Conservation (phyloP, 2,329 filamentous ascomycete genomes). For the Westerdykella ornata region DNA sequence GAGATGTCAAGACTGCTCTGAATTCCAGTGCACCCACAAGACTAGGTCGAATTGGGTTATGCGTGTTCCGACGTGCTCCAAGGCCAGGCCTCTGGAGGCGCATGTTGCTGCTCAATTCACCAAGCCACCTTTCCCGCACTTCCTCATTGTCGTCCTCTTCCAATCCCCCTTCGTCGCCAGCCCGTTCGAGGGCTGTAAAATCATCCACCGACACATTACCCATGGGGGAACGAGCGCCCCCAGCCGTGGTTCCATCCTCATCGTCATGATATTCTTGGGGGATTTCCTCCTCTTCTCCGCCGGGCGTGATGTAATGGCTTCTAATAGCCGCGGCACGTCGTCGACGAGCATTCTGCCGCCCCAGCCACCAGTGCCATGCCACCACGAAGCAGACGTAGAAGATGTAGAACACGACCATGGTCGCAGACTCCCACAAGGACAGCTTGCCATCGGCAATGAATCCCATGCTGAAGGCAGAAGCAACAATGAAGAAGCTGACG, state of each 20-base stretch:
- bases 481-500: constrained; percentile 83
- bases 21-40: constrained; percentile 92
- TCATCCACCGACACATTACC: constrained; percentile 51
- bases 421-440: constrained; percentile 78
- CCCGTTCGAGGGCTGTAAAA: constrained; percentile 54
- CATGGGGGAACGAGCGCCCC: constrained; percentile 33
- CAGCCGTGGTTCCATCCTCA: constrained; percentile 46
- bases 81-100: constrained; percentile 65
- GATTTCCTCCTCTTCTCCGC: constrained; percentile 53
- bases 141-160: constrained; percentile 54
- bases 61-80: constrained; percentile 61
- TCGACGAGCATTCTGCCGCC: constrained; percentile 54
- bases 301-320: constrained; percentile 61
- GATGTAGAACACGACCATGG: constrained; percentile 85
- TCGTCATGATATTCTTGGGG: constrained; percentile 49
- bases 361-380: constrained; percentile 81
- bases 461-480: constrained; percentile 77
- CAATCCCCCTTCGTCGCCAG: constrained; percentile 53
- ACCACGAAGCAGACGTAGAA: constrained; percentile 89
- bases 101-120: constrained; percentile 91
- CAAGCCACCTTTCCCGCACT: constrained; percentile 57
- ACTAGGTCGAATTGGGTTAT: constrained; percentile 85
- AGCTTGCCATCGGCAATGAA: constrained; percentile 81
- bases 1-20: constrained; percentile 76
- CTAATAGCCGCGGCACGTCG: constrained; percentile 65